Evolutionary conservation across 345 rosid genomes (phyloP).

Genomic region (Syzygium aqueum): DNA sequence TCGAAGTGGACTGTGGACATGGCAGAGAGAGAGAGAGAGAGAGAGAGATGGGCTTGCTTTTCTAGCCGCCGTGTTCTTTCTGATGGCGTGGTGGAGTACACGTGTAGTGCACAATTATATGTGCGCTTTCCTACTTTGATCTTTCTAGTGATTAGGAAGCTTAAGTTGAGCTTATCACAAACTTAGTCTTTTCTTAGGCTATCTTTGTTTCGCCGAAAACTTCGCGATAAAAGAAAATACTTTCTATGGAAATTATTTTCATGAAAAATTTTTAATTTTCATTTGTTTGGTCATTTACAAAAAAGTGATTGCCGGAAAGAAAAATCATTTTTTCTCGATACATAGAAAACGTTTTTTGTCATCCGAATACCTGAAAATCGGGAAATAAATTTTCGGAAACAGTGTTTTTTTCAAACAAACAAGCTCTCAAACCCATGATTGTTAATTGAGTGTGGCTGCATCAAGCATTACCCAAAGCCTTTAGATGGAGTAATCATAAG

Average conservation of each 20-base stretch:
- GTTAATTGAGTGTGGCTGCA: background rate
- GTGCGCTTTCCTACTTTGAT: background rate
- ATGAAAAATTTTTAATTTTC: background rate
- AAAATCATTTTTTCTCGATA: no score
- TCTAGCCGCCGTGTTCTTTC: background rate
- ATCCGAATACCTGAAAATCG: background rate
- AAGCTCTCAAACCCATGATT: background rate
- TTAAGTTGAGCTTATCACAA: background rate
- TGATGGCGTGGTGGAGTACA: background rate
- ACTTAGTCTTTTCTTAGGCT: background rate
- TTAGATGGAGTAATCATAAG: background rate
- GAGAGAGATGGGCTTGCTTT: background rate
- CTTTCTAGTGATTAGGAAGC: background rate
- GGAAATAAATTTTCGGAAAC: rapidly evolving
- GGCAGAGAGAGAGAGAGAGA: background rate
- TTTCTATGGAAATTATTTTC: background rate
- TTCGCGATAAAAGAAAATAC: no score
- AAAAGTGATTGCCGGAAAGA: background rate
- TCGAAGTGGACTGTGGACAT: background rate
- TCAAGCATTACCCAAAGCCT: background rate
- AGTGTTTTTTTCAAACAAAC: background rate
- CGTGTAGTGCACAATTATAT: background rate
- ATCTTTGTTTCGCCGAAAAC: no score
- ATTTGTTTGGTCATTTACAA: background rate
- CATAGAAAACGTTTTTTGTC: rapidly evolving